Evolutionary conservation across 2,329 filamentous ascomycete species (phyloP), one percentile per base, ranked within the genome.

Genomic region (Penicillium sclerotigenum): DNA sequence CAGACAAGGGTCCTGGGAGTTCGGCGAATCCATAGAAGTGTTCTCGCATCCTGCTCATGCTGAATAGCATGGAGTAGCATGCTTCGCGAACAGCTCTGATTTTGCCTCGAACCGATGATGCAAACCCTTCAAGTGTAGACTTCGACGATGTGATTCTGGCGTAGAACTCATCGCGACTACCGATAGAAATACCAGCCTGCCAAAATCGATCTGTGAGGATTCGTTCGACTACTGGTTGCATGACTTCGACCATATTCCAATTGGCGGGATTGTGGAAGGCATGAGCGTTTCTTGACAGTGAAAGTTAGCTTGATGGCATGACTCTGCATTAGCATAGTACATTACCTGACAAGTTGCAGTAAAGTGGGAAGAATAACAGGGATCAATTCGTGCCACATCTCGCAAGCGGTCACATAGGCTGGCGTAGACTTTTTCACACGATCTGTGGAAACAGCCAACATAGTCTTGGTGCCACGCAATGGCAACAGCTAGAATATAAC

Each of bases 101-200:
- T 2, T 92, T 88, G 1, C 92, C 93, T 51, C 94, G 86, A 40
- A 99, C 91, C 0, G 91, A 92, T 1, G 93, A 97, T 6, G 92
- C 93, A 60, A 99, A 89, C 0, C 94, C 94, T 74, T 99, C 94
- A 54, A 96, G 84, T 0, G 91, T 96, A 38, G 83, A 84, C 73
- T 91, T 96, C 54, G 94, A 96, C 31, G 91, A 89, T 54, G 91
- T 86, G 2, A 99, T 93, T 38, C 90, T 85, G 31, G 91, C 89
- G 73, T 97, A 97, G 71, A 99, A 99, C 56, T 97, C 93, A 60
- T 97, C 94, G 71, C 94, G 91, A 65, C 90, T 97, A 26, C 96
- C 94, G 59, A 88, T 89, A 0, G 94, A 97, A 48, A 99, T 99
- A 10, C 94, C 94, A 7, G 92, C 91, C 78, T 99, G 94, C 94